Conservation (phyloP, 2,329 filamentous ascomycete species). For the Aspergillus terreus region DNA sequence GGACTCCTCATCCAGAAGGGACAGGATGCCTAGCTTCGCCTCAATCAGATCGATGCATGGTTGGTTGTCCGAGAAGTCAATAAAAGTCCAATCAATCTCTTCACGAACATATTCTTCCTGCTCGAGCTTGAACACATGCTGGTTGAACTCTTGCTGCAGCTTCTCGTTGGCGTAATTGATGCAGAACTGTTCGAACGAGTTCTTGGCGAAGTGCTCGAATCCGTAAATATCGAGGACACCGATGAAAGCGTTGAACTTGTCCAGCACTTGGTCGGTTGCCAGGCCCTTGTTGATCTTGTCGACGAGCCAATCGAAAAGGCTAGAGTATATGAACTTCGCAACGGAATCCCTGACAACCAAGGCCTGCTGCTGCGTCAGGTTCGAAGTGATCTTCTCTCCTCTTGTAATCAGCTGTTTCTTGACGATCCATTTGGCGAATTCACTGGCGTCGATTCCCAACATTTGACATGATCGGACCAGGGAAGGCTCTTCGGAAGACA, state of each 20-base stretch:
- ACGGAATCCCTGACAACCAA: slow-evolving; percentile 94
- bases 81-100: slow-evolving; percentile 98
- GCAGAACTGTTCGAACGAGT: slow-evolving; percentile 99
- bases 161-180: slow-evolving; percentile 99
- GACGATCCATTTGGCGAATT: slow-evolving; percentile 96
- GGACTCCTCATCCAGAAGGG: slow-evolving; percentile 92
- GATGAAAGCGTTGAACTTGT: slow-evolving; percentile 83
- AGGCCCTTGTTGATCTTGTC: slow-evolving; percentile 90
- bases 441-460: slow-evolving; percentile 77
- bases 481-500: slow-evolving; percentile 76
- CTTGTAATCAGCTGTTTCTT: slow-evolving; percentile 98
- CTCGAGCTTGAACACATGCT: slow-evolving; percentile 98
- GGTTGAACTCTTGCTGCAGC: slow-evolving; percentile 97
- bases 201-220: slow-evolving; percentile 98
- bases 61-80: slow-evolving; percentile 98
- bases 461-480: slow-evolving; percentile 77
- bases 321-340: slow-evolving; percentile 98
- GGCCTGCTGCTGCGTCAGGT: slow-evolving; percentile 88
- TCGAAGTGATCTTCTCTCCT: slow-evolving; percentile 96
- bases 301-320: slow-evolving; percentile 98
- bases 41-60: slow-evolving; percentile 98
- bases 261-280: slow-evolving; percentile 81
- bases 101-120: slow-evolving; percentile 96
- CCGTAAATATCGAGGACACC: slow-evolving; percentile 99
- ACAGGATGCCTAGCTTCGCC: slow-evolving; percentile 89